These are phyloP conservation scores for Tolypocladium guangdongense DNA, from an alignment of 2,329 filamentous ascomycete genomes.

Conservation along the genomic window DNA sequence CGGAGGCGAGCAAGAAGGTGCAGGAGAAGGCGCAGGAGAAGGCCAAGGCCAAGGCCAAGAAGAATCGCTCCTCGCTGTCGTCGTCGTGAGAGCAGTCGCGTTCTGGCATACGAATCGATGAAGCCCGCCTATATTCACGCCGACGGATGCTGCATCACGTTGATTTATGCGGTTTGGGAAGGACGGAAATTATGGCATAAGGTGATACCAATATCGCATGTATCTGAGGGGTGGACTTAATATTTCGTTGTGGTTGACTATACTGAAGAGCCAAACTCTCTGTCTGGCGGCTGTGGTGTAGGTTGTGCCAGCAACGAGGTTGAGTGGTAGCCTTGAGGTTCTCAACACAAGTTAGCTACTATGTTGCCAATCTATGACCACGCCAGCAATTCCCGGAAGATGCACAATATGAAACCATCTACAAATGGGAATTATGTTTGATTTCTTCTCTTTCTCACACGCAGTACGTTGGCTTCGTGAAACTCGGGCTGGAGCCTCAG, in stretches of 20 bases:
- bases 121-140: background rate
- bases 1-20: conserved; percentile 30
- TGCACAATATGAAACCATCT: too few species aligned
- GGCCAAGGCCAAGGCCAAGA: conserved; percentile 31
- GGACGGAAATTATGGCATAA: background rate
- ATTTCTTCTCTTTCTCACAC: background rate
- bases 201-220: conserved; percentile 3
- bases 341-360: too few species aligned
- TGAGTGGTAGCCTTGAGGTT: too few species aligned
- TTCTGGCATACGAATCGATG: background rate
- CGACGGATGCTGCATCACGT: background rate
- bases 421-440: too few species aligned
- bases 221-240: background rate
- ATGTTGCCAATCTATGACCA: too few species aligned
- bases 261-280: background rate
- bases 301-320: too few species aligned
- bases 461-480: background rate
- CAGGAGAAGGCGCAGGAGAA: conserved; percentile 16
- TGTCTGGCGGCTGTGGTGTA: too few species aligned
- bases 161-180: background rate
- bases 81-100: conserved; percentile 1
- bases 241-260: background rate
- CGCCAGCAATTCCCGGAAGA: too few species aligned
- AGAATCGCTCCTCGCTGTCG: conserved; percentile 29
- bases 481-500: background rate